Conservation (phyloP, 805 yeast genomes). For the Pichia sporocuriosa region DNA sequence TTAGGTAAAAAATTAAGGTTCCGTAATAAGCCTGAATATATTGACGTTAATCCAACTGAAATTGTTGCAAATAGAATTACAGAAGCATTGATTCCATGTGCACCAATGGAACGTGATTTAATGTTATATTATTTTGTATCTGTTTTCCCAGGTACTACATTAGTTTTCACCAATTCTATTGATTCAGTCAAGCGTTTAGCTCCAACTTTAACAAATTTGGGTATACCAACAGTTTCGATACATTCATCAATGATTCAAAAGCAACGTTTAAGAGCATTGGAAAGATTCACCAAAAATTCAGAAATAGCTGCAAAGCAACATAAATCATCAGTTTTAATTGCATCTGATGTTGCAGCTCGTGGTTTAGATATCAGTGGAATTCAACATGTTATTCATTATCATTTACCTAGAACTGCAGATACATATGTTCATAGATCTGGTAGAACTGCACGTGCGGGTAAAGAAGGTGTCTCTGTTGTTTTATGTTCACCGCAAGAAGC, state of each 20-base stretch:
- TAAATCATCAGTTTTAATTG: conserved; percentile 63
- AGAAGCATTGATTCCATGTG: conserved; percentile 89
- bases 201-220: conserved; percentile 64
- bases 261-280: conserved; percentile 80
- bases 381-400: conserved; percentile 93
- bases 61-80: conserved; percentile 66
- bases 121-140: conserved; percentile 81
- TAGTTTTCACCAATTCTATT: conserved; percentile 92
- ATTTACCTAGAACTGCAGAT: conserved; percentile 90
- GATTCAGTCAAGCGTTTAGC: conserved; percentile 86
- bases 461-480: conserved; percentile 91
- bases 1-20: conserved; percentile 67
- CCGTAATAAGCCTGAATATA: conserved; percentile 55
- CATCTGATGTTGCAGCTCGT: conserved; percentile 98
- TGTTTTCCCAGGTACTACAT: conserved; percentile 81
- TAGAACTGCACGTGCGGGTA: conserved; percentile 95
- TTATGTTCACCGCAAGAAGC: conserved; percentile 92
- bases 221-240: conserved; percentile 63
- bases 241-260: conserved; percentile 96
- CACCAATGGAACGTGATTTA: conserved; percentile 82
- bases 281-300: conserved; percentile 56
- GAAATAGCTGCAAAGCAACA: conserved; percentile 33
- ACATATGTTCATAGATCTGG: conserved; percentile 94
- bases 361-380: conserved; percentile 90
- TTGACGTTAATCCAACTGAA: conserved; percentile 85